phyloP scores from a whole-genome alignment of 2,329 filamentous ascomycete species.

The Penicillium sp. region DNA sequence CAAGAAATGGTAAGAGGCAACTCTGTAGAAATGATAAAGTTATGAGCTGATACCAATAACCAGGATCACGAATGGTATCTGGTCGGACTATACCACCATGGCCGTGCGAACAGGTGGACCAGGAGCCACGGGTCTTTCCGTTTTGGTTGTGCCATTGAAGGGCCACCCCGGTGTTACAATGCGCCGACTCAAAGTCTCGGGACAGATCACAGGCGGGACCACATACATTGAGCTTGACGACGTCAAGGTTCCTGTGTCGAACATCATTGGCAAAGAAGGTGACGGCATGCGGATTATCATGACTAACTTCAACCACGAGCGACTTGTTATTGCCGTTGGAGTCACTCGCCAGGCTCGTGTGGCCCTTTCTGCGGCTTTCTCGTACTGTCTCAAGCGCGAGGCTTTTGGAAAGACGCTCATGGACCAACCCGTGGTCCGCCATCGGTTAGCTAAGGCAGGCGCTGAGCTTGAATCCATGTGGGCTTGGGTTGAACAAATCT shows the following conservation, averaged over 20 bases:
- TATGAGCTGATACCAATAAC: background rate
- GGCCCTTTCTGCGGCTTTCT: constrained; percentile 58
- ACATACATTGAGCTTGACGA: constrained; percentile 76
- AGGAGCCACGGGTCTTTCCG: constrained; percentile 60
- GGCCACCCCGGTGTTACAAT: constrained; percentile 64
- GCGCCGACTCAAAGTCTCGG: constrained; percentile 65
- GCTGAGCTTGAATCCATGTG: constrained; percentile 67
- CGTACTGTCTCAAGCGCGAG: constrained; percentile 64
- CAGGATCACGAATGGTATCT: constrained; percentile 69
- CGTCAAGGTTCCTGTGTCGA: constrained; percentile 67
- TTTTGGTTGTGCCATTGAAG: constrained; percentile 70
- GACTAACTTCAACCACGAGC: constrained; percentile 79
- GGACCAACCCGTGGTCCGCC: constrained; percentile 71
- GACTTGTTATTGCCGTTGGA: constrained; percentile 64
- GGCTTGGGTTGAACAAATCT: constrained; percentile 70
- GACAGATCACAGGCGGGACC: constrained; percentile 64
- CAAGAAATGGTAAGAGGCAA: constrained; percentile 64
- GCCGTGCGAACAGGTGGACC: constrained; percentile 70
- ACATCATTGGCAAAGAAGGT: constrained; percentile 68
- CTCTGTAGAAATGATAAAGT: background rate
- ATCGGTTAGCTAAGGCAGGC: constrained; percentile 68
- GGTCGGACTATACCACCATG: constrained; percentile 67
- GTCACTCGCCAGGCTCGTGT: constrained; percentile 62
- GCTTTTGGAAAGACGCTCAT: constrained; percentile 68
- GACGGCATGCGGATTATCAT: constrained; percentile 72